These are phyloP conservation scores for Xerocomellus amylosporus DNA, from an alignment of 768 basidiomycete genomes.

Conservation along the genomic window DNA sequence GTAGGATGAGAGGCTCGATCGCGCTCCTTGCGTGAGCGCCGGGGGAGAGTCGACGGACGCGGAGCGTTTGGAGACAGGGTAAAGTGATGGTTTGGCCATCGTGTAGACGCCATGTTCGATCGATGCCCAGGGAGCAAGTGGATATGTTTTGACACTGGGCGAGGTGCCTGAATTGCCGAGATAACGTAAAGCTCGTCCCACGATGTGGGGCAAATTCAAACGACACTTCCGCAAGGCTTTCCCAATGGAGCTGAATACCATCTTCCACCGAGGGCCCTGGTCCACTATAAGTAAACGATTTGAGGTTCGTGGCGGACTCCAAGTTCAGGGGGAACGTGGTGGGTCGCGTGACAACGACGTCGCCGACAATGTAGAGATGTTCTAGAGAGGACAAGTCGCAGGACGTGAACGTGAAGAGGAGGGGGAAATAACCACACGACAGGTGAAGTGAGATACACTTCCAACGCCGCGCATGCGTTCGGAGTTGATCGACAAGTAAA, in stretches of 20 bases:
- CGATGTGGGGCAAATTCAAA: conserved; percentile 7
- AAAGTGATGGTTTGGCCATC: conserved; percentile 2
- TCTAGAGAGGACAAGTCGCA: conserved; percentile 19
- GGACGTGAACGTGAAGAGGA: conserved; percentile 15
- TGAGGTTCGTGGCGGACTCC: conserved; percentile 10
- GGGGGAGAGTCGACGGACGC: conserved; percentile 12
- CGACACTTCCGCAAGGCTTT: conserved; percentile 11
- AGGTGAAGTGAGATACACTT: conserved; percentile 11
- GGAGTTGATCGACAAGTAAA: conserved; percentile 14
- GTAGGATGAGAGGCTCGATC: conserved; percentile 16
- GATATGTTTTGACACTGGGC: conserved; percentile 20
- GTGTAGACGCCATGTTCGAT: neutral
- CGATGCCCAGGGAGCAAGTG: conserved; percentile 17
- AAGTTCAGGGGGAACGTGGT: conserved; percentile 1
- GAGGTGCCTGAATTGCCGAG: conserved; percentile 6
- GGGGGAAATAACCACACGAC: conserved; percentile 9
- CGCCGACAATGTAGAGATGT: conserved; percentile 6
- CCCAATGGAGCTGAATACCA: conserved; percentile 10
- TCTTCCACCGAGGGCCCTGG: neutral
- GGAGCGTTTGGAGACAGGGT: conserved; percentile 12
- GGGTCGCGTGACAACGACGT: neutral
- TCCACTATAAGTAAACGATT: conserved; percentile 16
- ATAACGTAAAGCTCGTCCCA: conserved; percentile 1
- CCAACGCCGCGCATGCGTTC: conserved; percentile 18
- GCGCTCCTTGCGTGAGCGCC: neutral